Base-by-base conservation (phyloP, 75 land plant genomes). In the Ceratopteris richardii region DNA sequence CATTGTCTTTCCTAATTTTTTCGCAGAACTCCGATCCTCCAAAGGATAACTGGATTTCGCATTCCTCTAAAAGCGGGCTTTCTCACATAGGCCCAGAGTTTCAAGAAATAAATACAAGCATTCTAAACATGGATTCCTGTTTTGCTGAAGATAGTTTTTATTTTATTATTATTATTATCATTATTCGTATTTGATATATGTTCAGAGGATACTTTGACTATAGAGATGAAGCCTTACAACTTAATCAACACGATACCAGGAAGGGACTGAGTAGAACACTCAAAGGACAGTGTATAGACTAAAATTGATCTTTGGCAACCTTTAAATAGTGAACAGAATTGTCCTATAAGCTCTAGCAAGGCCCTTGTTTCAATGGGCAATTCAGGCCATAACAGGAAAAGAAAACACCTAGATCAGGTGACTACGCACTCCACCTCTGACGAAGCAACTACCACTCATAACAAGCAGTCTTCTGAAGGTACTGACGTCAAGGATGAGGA, bases 401-500 rank as follows among this genome's bases (percentile, higher is more conserved):
- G 48, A 17, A 46, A 46, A 46, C 4, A 17, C 3, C 21, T 46
- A 17, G 48, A 46, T 46, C n/a, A 17, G 14, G 1, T 3, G 17
- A 46, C 14, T 46, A 46, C 14, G 17, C 5, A 17, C 48, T 5
- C 48, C 21, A 46, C 48, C 21, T 17, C 48, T n/a, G 48, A 46
- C 5, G 48, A 14, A n/a, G 48, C 48, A 14, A 20, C 1, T 2
- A 17, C 17, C 17, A 14, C 5, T 46, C 5, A 17, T 17, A 5
- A 7, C 2, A 2, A 4, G 21, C 5, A 20, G 48, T 46, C 21
- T 46, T 17, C 17, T 46, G 48, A 46, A n/a, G 48, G 14, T 7
- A 14, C 4, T 46, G 48, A 46, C 4, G 21, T 46, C 14, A 46
- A 46, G 48, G 77, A 64, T 17, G 87, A 81, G 1, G 91, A 81